Base-by-base conservation (phyloP, 352 stramenopile species). In the Phytophthora multivora region DNA sequence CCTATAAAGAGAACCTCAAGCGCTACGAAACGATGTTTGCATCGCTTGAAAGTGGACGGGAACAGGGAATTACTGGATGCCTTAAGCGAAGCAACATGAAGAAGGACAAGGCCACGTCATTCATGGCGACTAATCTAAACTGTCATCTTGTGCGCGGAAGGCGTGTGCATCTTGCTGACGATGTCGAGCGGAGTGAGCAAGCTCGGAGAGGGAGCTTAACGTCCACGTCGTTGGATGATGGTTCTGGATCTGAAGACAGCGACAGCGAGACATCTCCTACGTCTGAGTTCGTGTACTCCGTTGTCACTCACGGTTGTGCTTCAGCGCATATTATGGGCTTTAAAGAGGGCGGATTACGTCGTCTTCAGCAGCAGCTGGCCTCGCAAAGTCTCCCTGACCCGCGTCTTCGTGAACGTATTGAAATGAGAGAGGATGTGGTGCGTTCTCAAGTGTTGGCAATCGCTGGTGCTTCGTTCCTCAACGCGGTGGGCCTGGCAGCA, bases 121-220 rank as follows among this genome's bases (percentile, higher is more conserved):
- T 96, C 53, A 96, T 96, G 87, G 76, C 85, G 2, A 93, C 83
- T 9, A 96, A 96, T 68, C 51, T 96, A 1, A 93, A 93, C 52
- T 92, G 80, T 19, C 87, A 96, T 51, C 52, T 94, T 39, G 76
- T 93, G 19, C 87, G 87, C 25, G 87, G 80, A 23, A 75, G 74
- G 48, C 79, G 77, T 11, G 67, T 91, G 25, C 45, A 76, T 13
- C 68, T 91, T 9, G 79, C 79, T n/a, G 78, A 48, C 16, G 67
- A 70, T 21, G 30, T 48, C 25, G 66, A 75, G 9, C 28, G 67
- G 42, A 56, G 64, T 48, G 51, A 63, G 16, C 53, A 71, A 41
- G 59, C 39, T 40, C 52, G 59, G 10, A 51, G 64, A 54, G 55
- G 69, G 18, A 71, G 68, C 25, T 65, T 74, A 11, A 42, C 58